Base-by-base conservation (phyloP, 2,329 filamentous ascomycete species). In the Cytospora piceae region DNA sequence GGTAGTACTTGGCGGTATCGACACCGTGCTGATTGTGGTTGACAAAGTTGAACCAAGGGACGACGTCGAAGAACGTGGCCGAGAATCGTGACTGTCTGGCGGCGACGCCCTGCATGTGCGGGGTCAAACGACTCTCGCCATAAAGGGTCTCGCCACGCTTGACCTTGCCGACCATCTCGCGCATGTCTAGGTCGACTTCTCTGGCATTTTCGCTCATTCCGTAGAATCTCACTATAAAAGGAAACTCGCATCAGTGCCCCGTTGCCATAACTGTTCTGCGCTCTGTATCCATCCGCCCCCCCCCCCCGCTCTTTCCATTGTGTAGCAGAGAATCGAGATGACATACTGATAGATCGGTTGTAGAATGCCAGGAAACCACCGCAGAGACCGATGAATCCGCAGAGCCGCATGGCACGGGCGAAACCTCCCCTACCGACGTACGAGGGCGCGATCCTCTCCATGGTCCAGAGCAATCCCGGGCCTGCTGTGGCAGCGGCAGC, bases 11-110 rank as follows among this genome's bases (percentile, higher is more conserved):
- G 70, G 94, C 93, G 37, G 95, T 99, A 77, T 99, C 95, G 66
- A 99, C 92, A 72, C 95, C 95, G 77, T 99, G 95, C 86, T 96
- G 82, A 76, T 87, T 89, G 80, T 99, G 95, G 80, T 99, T 98
- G 75, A 97, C 94, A 80, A 99, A 91, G 83, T 99, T 99, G 81
- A 97, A 94, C 95, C 94, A 98, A 49, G 94, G 94, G 64, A 99
- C 81, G 63, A 94, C 87, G 75, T 93, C 90, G 70, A 92, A 81
- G 78, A 94, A 95, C 37, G 95, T 83, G 51, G 91, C 90, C 46
- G 92, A 90, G 83, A 97, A 98, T 75, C 95, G 86, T 74, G 93
- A 97, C 82, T 99, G 96, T 72, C 95, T 85, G 67, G 92, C 88
- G 61, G 95, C 94, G 49, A 97, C 90, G 67, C 94, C 95, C 80